Evolutionary conservation across 257 asterid genomes (phyloP), one percentile per base, ranked within the genome.

Genomic region (Leonotis leonurus): DNA sequence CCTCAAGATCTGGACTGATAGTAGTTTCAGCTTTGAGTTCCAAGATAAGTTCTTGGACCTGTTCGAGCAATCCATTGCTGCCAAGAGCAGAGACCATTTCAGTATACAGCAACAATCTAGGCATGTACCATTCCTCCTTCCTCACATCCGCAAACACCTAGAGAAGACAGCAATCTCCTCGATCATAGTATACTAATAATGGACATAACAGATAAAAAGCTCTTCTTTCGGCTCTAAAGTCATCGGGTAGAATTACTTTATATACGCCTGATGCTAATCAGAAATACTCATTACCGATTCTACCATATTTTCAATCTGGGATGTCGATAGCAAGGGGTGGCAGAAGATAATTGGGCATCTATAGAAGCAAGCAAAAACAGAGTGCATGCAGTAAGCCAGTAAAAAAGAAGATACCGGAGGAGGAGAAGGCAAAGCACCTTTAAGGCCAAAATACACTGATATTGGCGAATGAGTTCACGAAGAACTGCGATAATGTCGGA

Each of bases 401-500:
- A n/a, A n/a, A n/a, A n/a, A n/a, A n/a, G n/a, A n/a, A n/a, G n/a
- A n/a, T n/a, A n/a, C n/a, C n/a, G n/a, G n/a, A 10, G 29, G 27
- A 49, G 32, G 45, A 33, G 50, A 20, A 22, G 57, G n/a, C 70
- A 56, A 54, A 86, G n/a, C n/a, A n/a, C 95, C 95, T 80, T 78
- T 22, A 84, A 76, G 56, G 90, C 93, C 71, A 87, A 77, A 50
- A 30, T 29, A 36, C 93, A 87, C 22, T 78, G 83, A 30, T 84
- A 76, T 77, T 87, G 95, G 44, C 89, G 85, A 54, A 85, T 77
- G 33, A 85, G 87, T 70, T 87, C 95, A 9, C 88, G 88, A 6
- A 87, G 85, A 66, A 87, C 93, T 12, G 95, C 95, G 60, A 84
- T 61, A 86, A 87, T 82, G 56, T 87, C 95, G 29, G 59, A 48